Conservation (phyloP, 345 rosid genomes). For the Carallia pectinifolia region DNA sequence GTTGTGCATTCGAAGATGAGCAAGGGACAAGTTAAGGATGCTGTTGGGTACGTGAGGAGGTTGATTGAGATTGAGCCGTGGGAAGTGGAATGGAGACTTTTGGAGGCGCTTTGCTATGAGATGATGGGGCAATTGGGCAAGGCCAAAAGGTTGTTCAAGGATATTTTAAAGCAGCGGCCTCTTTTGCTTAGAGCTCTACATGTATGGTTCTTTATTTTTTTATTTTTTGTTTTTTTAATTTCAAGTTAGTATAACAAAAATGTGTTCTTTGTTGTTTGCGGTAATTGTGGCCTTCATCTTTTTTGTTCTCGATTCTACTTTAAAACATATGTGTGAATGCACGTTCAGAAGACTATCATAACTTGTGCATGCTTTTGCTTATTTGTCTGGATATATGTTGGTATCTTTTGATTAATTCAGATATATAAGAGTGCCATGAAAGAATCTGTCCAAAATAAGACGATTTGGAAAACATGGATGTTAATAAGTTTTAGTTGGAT, state of each 20-base stretch:
- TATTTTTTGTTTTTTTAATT: background rate
- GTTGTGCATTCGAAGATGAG: slow-evolving; percentile 74
- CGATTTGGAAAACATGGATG: too few species aligned
- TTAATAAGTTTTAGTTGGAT: too few species aligned
- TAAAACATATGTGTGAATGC: background rate
- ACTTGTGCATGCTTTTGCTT: background rate
- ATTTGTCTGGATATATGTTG: too few species aligned
- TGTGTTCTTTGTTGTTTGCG: background rate
- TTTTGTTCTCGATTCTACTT: too few species aligned
- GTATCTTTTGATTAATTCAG: too few species aligned
- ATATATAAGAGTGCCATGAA: too few species aligned
- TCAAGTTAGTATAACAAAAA: too few species aligned
- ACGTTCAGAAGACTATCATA: background rate
- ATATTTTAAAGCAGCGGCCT: slow-evolving; percentile 66
- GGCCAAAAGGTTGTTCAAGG: slow-evolving; percentile 62
- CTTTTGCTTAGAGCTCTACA: slow-evolving; percentile 87
- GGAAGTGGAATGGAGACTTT: slow-evolving; percentile 89
- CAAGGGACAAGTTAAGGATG: slow-evolving; percentile 60
- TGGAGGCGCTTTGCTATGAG: slow-evolving; percentile 84
- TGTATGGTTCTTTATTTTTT: slow-evolving; percentile 44
- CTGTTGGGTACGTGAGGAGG: slow-evolving; percentile 60
- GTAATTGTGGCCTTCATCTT: too few species aligned
- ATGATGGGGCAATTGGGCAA: slow-evolving; percentile 62
- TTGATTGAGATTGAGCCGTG: slow-evolving; percentile 58
- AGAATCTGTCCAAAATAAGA: too few species aligned